These are phyloP conservation scores for Panaeolus cyanescens DNA, from an alignment of 768 basidiomycete species.

Conservation along the genomic window DNA sequence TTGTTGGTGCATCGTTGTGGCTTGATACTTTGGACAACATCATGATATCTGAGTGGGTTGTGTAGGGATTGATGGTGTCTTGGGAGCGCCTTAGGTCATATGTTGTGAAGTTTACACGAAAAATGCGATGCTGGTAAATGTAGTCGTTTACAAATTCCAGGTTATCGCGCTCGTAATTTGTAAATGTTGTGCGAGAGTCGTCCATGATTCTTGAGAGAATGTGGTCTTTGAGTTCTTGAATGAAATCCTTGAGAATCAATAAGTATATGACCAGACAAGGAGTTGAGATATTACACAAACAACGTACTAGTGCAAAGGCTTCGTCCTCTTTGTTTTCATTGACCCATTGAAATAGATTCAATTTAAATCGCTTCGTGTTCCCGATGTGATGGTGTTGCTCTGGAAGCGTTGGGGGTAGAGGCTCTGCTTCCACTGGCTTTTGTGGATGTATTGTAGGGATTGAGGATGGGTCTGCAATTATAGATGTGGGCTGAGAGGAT, in stretches of 20 bases:
- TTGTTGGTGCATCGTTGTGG: constrained; percentile 8
- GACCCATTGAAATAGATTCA: constrained; percentile 6
- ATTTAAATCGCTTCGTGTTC: background rate
- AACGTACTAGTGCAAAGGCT: constrained; percentile 10
- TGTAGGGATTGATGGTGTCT: constrained; percentile 40
- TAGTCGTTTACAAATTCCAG: constrained; percentile 22
- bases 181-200: constrained; percentile 6
- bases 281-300: no score
- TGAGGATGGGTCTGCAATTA: background rate
- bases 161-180: constrained; percentile 16
- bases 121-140: constrained; percentile 29
- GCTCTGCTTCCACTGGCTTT: constrained; percentile 7
- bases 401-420: constrained; percentile 12
- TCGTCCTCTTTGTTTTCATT: constrained; percentile 16
- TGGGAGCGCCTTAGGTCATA: constrained; percentile 43
- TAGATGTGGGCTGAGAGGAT: background rate
- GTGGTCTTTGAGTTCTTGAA: constrained; percentile 18
- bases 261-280: no score
- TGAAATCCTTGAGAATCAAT: no score
- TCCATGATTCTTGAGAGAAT: constrained; percentile 24
- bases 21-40: constrained; percentile 20
- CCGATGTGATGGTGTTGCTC: constrained; percentile 17
- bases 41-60: constrained; percentile 37
- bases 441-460: background rate
- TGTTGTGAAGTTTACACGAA: constrained; percentile 43